Conservation (phyloP, 1,284 basidiomycete genomes). For the Cutaneotrichosporon mucoides region DNA sequence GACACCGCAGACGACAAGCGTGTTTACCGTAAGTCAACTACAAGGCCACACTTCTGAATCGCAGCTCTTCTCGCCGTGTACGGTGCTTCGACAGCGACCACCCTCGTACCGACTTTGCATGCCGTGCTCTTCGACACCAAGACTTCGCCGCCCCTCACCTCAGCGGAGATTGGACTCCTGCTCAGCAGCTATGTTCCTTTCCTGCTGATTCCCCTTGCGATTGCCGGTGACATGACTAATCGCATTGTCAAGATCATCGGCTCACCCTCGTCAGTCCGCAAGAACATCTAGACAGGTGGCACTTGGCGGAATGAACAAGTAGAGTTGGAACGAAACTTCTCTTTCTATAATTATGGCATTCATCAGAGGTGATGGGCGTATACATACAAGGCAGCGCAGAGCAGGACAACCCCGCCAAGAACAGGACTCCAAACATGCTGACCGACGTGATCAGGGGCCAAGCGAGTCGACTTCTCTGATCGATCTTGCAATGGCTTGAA, state of each 20-base stretch:
- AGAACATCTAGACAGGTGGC: background rate
- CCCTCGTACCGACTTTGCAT: constrained; percentile 65
- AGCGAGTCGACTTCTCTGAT: too few relatives aligned
- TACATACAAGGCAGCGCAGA: too few relatives aligned
- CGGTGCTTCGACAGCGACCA: constrained; percentile 70
- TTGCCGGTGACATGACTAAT: constrained; percentile 65
- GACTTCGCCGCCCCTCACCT: constrained; percentile 26
- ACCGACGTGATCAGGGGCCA: too few relatives aligned
- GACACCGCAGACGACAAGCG: constrained; percentile 33
- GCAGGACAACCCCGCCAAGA: too few relatives aligned
- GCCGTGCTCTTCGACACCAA: constrained; percentile 54
- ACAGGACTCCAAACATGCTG: too few relatives aligned
- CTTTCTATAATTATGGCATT: too few relatives aligned
- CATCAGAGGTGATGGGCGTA: too few relatives aligned
- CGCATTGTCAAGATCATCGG: constrained; percentile 26
- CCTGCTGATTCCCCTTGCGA: constrained; percentile 64
- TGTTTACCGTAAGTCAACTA: constrained; percentile 31
- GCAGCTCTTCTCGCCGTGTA: constrained; percentile 61
- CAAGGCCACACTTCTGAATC: constrained; percentile 23
- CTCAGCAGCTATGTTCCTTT: constrained; percentile 71
- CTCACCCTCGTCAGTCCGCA: background rate
- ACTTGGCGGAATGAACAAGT: too few relatives aligned
- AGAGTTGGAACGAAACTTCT: too few relatives aligned
- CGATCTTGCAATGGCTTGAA: too few relatives aligned
- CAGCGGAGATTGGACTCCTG: constrained; percentile 54